phyloP scores from a whole-genome alignment of 2,329 filamentous ascomycete species.

The Fusarium continuum region DNA sequence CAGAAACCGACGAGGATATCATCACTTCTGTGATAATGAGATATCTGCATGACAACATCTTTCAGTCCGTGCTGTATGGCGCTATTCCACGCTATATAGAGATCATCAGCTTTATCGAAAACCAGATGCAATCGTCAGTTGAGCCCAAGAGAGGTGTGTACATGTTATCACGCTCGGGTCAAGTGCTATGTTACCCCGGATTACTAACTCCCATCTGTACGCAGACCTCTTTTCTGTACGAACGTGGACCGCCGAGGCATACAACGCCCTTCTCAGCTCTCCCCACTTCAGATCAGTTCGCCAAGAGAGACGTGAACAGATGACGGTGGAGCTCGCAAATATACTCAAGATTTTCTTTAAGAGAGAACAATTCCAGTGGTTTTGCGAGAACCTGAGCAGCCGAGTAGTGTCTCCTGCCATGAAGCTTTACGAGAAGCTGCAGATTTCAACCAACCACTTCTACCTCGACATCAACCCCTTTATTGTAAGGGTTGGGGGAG shows the following conservation, averaged over 20 bases:
- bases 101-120: conserved; percentile 48
- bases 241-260: conserved; percentile 51
- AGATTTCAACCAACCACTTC: conserved; percentile 51
- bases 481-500: conserved; percentile 38
- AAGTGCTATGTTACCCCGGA: too few relatives aligned
- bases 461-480: conserved; percentile 49
- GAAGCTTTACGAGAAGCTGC: conserved; percentile 51
- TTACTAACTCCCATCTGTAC: neutral
- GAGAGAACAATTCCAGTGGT: conserved; percentile 37
- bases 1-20: conserved; percentile 52
- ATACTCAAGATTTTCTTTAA: conserved; percentile 44
- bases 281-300: conserved; percentile 44
- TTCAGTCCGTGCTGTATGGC: conserved; percentile 48
- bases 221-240: conserved; percentile 50
- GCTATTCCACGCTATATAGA: conserved; percentile 36
- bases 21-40: conserved; percentile 49
- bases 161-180: neutral
- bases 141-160: conserved; percentile 51
- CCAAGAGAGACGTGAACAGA: conserved; percentile 33
- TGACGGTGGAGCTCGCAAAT: conserved; percentile 44
- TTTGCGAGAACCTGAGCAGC: conserved; percentile 40
- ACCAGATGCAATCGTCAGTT: conserved; percentile 47
- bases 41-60: conserved; percentile 49
- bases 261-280: conserved; percentile 48
- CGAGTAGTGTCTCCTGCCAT: conserved; percentile 50